Evolutionary conservation across 2,329 filamentous ascomycete genomes (phyloP).

Genomic region (Colletotrichum cuscutae): DNA sequence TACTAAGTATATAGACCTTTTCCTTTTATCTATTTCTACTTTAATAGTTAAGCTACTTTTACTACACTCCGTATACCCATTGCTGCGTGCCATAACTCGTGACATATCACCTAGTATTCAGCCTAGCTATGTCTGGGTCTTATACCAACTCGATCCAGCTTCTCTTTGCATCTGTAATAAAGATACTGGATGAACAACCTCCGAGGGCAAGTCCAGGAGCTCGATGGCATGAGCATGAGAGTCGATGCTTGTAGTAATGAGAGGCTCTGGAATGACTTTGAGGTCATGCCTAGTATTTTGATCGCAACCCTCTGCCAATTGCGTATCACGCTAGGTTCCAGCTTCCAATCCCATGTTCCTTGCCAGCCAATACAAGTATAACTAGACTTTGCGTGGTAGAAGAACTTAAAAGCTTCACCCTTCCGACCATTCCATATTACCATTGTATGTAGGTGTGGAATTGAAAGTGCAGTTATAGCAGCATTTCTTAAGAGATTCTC

Average conservation of each 20-base stretch:
- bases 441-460: conserved; percentile 45
- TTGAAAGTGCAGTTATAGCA: conserved; percentile 38
- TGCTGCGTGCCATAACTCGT: too few species aligned
- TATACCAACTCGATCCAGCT: not conserved
- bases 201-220: conserved; percentile 1
- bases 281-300: not conserved
- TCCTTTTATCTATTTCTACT: too few species aligned
- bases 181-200: not conserved
- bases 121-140: too few species aligned
- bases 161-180: conserved; percentile 8
- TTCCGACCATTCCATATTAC: conserved; percentile 47
- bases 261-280: not conserved
- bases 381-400: conserved; percentile 37
- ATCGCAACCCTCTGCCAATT: conserved; percentile 6
- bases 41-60: too few species aligned
- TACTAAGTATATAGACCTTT: too few species aligned
- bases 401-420: conserved; percentile 45
- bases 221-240: conserved; percentile 17
- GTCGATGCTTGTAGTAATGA: not conserved
- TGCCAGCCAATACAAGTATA: conserved; percentile 5
- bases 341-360: conserved; percentile 1
- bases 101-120: too few species aligned
- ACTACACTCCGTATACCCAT: too few species aligned
- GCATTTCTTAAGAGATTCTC: conserved; percentile 40
- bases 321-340: not conserved